Evolutionary conservation across 2,329 filamentous ascomycete genomes (phyloP), one percentile per base, ranked within the genome.

Genomic region (Penicillium sp.): DNA sequence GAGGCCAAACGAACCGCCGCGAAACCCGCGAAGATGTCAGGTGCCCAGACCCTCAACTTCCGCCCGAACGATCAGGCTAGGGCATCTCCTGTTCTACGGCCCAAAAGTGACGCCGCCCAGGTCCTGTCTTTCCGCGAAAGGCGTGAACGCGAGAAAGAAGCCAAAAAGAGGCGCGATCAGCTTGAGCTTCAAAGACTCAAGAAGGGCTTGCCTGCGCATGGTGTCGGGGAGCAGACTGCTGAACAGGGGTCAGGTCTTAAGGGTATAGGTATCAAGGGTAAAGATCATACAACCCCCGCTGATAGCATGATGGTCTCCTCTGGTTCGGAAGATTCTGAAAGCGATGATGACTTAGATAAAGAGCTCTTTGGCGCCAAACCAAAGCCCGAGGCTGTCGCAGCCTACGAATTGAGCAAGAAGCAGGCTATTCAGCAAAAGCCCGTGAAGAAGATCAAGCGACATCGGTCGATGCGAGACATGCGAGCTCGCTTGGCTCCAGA

Each of bases 261-360:
- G 54, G 85, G 84, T 22, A 78, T 95, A 41, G 81, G 87, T 30
- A 76, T 90, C 1, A 75, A 81, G 48, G 89, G 88, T 51, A 93
- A 92, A 70, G 89, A 93, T 46, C 87, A 92, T 63, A 79, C 81
- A 60, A 78, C 81, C 3, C 80, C 81, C 1, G 79, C 80, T 54
- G 87, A 87, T 55, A 89, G 92, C 56, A 89, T 97, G 68, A 95
- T 97, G 89, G 88, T 96, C 35, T 84, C 81, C 5, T 85, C 82
- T 27, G 72, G 68, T 4, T 73, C 72, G 84, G 87, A 49, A 13
- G 76, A 78, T 51, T 86, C 84, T 3, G 89, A 93, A 41, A 86
- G 84, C 11, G 89, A 92, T 53, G 87, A 89, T 53, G 84, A 88
- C 39, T 80, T 88, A 9, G 81, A 86, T 49, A 83, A 84, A 33